phyloP scores from a whole-genome alignment of 2,329 filamentous ascomycete genomes.

The Alternaria sp. region DNA sequence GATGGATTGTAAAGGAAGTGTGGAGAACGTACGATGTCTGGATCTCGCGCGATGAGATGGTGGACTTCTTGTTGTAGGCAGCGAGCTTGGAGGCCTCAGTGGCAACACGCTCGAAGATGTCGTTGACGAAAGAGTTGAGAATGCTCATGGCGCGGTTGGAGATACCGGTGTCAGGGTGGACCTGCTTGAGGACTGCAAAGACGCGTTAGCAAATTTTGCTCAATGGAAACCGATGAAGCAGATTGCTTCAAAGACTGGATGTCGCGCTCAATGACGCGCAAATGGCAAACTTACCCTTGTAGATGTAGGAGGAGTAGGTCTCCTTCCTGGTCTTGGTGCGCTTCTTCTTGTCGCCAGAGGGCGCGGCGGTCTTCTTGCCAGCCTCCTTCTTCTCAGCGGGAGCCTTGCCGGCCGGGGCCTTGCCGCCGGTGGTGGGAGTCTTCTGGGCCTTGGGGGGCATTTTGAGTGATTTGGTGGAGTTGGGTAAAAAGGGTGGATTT shows the following conservation, averaged over 20 bases:
- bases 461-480: constrained; percentile 53
- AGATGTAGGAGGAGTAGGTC: constrained; percentile 99
- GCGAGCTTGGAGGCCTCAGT: constrained; percentile 99
- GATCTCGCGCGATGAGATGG: constrained; percentile 98
- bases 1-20: background rate
- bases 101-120: constrained; percentile 99
- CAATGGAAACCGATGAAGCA: constrained; percentile 2
- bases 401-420: constrained; percentile 83
- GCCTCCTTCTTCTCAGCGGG: constrained; percentile 99
- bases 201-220: constrained; percentile 49
- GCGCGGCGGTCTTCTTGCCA: constrained; percentile 96
- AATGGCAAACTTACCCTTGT: constrained; percentile 80
- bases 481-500: constrained; percentile 21
- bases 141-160: constrained; percentile 99
- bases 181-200: constrained; percentile 92
- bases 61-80: constrained; percentile 99
- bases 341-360: constrained; percentile 99
- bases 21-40: constrained; percentile 81
- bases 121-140: constrained; percentile 99
- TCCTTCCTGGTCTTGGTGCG: constrained; percentile 99
- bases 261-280: constrained; percentile 21
- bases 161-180: constrained; percentile 99
- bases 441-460: constrained; percentile 99
- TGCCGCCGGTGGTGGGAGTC: constrained; percentile 93
- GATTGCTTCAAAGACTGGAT: background rate